Conservation (phyloP, 1,284 basidiomycete species). For the Wolfiporia cocos region DNA sequence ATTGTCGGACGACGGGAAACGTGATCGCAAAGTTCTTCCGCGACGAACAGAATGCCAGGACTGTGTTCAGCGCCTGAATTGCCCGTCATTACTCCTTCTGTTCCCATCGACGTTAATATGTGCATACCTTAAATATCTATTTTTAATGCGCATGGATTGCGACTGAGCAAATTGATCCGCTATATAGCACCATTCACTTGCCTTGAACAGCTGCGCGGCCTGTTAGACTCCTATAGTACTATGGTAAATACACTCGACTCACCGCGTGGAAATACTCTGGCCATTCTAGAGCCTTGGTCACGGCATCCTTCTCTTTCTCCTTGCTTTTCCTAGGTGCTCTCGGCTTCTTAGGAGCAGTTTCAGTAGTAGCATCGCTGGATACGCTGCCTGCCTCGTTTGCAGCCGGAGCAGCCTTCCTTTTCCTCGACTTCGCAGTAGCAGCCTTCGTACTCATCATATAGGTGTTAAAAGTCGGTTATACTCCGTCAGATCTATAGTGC, state of each 20-base stretch:
- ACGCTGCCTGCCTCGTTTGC: neutral
- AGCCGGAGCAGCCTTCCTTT: neutral
- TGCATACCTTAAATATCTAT: constrained; percentile 21
- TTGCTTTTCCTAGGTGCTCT: constrained; percentile 14
- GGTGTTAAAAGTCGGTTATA: neutral
- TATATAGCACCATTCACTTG: constrained; percentile 3
- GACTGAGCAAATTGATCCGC: neutral
- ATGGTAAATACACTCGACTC: constrained; percentile 24
- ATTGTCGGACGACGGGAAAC: constrained; percentile 69
- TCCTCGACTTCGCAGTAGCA: neutral
- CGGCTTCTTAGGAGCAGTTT: constrained; percentile 14
- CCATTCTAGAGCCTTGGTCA: constrained; percentile 33
- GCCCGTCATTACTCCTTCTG: neutral
- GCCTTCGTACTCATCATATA: neutral
- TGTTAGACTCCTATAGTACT: constrained; percentile 5
- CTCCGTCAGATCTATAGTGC: too few species aligned
- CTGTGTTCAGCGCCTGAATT: constrained; percentile 78
- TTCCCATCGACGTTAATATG: neutral
- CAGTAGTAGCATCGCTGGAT: neutral
- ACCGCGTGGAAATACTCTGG: constrained; percentile 56
- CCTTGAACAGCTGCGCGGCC: constrained; percentile 20
- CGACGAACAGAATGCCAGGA: constrained; percentile 83
- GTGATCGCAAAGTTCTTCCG: constrained; percentile 81
- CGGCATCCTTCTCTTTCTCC: constrained; percentile 11
- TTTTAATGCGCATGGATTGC: neutral